These are phyloP conservation scores for Gossypium gossypioides DNA, from an alignment of 441 rosid species.

Conservation along the genomic window DNA sequence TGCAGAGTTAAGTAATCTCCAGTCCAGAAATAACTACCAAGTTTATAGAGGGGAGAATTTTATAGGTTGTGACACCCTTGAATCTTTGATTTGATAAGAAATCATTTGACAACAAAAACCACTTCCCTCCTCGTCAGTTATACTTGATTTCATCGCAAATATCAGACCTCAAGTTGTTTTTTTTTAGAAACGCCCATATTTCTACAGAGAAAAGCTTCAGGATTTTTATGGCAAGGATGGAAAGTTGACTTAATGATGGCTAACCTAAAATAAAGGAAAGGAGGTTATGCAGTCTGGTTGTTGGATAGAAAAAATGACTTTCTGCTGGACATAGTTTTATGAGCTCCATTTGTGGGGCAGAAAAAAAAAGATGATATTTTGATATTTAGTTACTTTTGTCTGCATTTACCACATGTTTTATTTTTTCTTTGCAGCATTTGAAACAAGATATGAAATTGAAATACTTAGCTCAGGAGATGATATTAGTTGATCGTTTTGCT, in stretches of 20 bases:
- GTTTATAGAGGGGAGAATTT: neutral
- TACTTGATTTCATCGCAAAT: neutral
- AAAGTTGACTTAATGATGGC: neutral
- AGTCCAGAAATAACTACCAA: neutral
- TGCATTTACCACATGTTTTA: neutral
- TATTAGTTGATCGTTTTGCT: slow-evolving; percentile 72
- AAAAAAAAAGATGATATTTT: neutral
- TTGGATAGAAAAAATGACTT: neutral
- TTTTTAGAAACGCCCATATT: neutral
- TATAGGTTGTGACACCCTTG: neutral
- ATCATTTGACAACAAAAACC: neutral
- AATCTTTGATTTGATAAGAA: neutral
- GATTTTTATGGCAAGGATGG: neutral
- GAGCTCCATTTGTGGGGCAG: neutral
- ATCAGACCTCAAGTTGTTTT: neutral
- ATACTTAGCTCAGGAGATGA: slow-evolving; percentile 74
- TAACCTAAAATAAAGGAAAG: neutral
- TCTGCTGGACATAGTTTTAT: neutral
- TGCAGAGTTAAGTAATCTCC: neutral
- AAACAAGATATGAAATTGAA: slow-evolving; percentile 88
- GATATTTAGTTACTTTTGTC: neutral
- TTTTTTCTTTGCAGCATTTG: slow-evolving; percentile 53
- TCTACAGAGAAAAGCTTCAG: neutral
- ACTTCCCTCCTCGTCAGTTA: neutral
- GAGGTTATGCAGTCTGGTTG: neutral